Conservation (phyloP, 2,329 filamentous ascomycete species). For the Alternaria incomplexa region DNA sequence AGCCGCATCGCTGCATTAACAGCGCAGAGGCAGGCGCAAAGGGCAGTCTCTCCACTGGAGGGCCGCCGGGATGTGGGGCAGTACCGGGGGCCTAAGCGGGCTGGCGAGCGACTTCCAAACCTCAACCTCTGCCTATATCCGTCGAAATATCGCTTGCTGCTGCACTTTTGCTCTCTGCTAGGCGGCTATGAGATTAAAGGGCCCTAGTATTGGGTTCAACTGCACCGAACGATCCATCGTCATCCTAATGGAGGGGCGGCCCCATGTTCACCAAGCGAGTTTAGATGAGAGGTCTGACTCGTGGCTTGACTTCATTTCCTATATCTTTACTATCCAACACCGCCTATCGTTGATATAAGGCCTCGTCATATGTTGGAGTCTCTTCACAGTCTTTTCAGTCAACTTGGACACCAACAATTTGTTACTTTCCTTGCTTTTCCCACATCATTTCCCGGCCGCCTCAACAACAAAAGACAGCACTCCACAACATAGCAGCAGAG, state of each 20-base stretch:
- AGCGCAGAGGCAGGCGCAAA: slow-evolving; percentile 21
- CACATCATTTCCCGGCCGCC: slow-evolving; percentile 17
- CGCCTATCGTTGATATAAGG: slow-evolving; percentile 18
- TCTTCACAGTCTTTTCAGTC: slow-evolving; percentile 9
- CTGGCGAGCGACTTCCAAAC: slow-evolving; percentile 31
- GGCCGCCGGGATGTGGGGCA: slow-evolving; percentile 29
- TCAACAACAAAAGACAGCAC: slow-evolving; percentile 14
- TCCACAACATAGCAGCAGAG: slow-evolving; percentile 29
- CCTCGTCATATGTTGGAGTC: slow-evolving; percentile 21
- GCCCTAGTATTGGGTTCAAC: slow-evolving; percentile 24
- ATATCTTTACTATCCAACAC: slow-evolving; percentile 20
- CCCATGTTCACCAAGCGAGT: slow-evolving; percentile 25
- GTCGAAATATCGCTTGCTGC: slow-evolving; percentile 18
- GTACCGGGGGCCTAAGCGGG: slow-evolving; percentile 8
- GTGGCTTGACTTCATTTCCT: slow-evolving; percentile 45
- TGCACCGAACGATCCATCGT: slow-evolving; percentile 16
- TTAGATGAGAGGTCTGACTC: slow-evolving; percentile 43
- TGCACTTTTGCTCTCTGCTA: slow-evolving; percentile 19
- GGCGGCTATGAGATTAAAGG: slow-evolving; percentile 42
- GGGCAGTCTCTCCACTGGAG: slow-evolving; percentile 26
- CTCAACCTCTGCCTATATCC: slow-evolving; percentile 38
- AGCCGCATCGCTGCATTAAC: slow-evolving; percentile 34
- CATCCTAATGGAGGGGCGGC: slow-evolving; percentile 19
- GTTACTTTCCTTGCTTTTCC: neutral
- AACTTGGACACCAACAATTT: slow-evolving; percentile 6